Percentiles rank a stretch among this genome's conserved stretches.
Evolutionary conservation across 2,329 filamentous ascomycete species (phyloP).

Genomic region (Cyphellophora attinorum): DNA sequence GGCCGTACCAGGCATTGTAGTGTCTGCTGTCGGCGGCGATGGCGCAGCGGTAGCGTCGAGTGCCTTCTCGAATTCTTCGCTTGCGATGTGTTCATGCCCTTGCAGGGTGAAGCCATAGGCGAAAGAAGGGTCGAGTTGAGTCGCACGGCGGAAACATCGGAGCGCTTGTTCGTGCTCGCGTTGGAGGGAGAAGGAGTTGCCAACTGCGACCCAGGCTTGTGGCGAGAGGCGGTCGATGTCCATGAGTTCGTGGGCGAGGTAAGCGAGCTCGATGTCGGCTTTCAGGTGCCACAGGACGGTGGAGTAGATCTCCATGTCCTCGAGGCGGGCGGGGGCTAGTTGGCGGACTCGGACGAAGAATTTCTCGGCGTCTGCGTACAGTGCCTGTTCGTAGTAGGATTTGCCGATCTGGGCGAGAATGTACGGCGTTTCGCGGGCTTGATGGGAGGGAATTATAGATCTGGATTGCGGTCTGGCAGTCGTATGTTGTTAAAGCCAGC

Average conservation of each 20-base stretch:
- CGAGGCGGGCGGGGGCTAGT: slow-evolving; percentile 69
- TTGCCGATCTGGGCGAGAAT: slow-evolving; percentile 84
- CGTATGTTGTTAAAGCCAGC: slow-evolving; percentile 67
- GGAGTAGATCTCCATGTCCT: slow-evolving; percentile 97
- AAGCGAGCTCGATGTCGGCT: slow-evolving; percentile 81
- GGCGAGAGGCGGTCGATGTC: slow-evolving; percentile 82
- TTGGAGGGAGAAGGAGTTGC: slow-evolving; percentile 87
- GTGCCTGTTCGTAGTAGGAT: slow-evolving; percentile 81
- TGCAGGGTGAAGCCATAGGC: slow-evolving; percentile 94
- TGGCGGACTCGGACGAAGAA: slow-evolving; percentile 72
- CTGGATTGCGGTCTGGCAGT: slow-evolving; percentile 66
- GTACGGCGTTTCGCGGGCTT: slow-evolving; percentile 80
- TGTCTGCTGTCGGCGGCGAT: slow-evolving; percentile 80
- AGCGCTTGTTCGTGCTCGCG: slow-evolving; percentile 91
- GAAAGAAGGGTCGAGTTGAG: slow-evolving; percentile 79
- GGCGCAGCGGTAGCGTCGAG: slow-evolving; percentile 73
- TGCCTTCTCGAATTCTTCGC: slow-evolving; percentile 96
- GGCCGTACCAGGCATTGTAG: slow-evolving; percentile 97
- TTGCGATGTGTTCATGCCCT: slow-evolving; percentile 89
- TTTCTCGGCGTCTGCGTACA: slow-evolving; percentile 78
- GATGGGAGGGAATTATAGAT: slow-evolving; percentile 62
- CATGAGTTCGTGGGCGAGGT: slow-evolving; percentile 80
- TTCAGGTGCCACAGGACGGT: slow-evolving; percentile 99
- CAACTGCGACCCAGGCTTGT: slow-evolving; percentile 90
- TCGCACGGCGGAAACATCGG: slow-evolving; percentile 87